Evolutionary conservation across 1,139 yeast species (phyloP), one percentile per base, ranked within the genome.

Genomic region (Kodamaea derodonti): DNA sequence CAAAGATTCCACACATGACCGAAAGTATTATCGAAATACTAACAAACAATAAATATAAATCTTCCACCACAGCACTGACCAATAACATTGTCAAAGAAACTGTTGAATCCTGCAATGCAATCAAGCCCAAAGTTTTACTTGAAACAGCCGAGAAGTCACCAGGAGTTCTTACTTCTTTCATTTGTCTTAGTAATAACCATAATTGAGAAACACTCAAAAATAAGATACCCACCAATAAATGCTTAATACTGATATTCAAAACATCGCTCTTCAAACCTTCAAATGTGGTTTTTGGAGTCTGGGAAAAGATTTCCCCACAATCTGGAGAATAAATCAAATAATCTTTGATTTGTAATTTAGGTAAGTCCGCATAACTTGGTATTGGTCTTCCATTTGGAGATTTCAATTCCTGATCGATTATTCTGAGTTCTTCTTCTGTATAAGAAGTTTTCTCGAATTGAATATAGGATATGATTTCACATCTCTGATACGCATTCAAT

Each of bases 311-410:
- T 3, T 82, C 53, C 0, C 90, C 95, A 62, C 97, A 90, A 52
- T 90, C 95, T 0, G 97, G 97, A 0, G 96, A 86, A 50, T 84
- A 88, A 14, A 86, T 42, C 16, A 85, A 44, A 4, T 83, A 85
- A 8, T 71, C 60, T 6, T 71, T 56, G 10, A 87, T 51, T 24
- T 61, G 62, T 13, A 90, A 48, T 2, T 58, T 52, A 0, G 96
- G 97, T 1, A 81, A 54, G 5, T 48, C 41, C 0, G 52, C 40
- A 5, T 33, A 24, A 2, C 24, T 17, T 12, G 75, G 69, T 12
- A 81, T 71, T 2, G 97, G 97, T 39, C 83, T 65, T 1, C 97
- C 97, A 24, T 73, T 54, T 0, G 97, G 97, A 44, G 71, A 63
- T 12, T 50, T 56, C 20, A 87, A 58, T 52, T 90, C 97, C 23